Evolutionary conservation across 345 rosid genomes (phyloP).

Genomic region (Sisymbrium irio): DNA sequence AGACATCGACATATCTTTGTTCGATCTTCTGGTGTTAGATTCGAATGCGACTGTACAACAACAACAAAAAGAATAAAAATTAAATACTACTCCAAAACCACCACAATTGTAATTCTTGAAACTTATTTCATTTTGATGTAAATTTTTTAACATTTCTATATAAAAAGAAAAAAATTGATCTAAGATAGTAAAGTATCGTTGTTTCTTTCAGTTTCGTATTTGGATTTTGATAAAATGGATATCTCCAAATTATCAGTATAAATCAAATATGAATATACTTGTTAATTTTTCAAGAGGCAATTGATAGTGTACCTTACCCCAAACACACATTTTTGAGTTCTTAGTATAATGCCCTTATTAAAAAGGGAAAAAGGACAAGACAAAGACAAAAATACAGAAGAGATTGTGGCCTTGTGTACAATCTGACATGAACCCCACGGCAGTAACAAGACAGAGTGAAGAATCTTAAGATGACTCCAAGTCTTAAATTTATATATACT

Average conservation of each 20-base stretch:
- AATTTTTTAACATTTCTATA: too few relatives aligned
- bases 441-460: slow-evolving; percentile 29
- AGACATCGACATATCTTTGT: slow-evolving; percentile 64
- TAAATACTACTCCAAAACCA: background rate
- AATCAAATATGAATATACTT: too few relatives aligned
- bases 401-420: slow-evolving; percentile 17
- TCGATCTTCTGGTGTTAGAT: slow-evolving; percentile 52
- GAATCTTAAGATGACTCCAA: slow-evolving; percentile 30
- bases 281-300: background rate
- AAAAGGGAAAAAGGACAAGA: background rate
- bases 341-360: background rate
- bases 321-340: background rate
- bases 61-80: background rate
- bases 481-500: background rate
- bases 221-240: background rate
- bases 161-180: too few relatives aligned
- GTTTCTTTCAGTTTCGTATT: background rate
- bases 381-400: slow-evolving; percentile 4
- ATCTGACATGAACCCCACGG: slow-evolving; percentile 35
- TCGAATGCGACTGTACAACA: slow-evolving; percentile 63
- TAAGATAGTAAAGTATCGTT: too few relatives aligned
- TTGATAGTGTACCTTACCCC: background rate
- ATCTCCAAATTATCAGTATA: background rate
- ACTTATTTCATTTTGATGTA: background rate
- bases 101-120: background rate